A percentile compares a stretch with the other conserved stretches of the same genome.
phyloP scores from a whole-genome alignment of 192 early-diverging fungal species.

The Coemansia sp. region DNA sequence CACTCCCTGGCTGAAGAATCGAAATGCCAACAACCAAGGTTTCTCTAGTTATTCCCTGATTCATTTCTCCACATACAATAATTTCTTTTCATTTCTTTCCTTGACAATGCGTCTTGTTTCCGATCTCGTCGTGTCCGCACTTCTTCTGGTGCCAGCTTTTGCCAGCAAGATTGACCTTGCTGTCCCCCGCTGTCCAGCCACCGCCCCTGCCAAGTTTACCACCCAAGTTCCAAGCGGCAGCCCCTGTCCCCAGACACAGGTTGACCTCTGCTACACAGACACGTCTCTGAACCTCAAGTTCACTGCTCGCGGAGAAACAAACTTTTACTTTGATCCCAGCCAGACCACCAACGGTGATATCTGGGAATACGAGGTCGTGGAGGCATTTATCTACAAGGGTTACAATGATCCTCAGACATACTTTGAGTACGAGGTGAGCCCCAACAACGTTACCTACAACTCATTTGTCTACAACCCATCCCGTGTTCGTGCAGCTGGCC shows the following conservation, averaged over 20 bases:
- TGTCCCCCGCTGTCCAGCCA: slow-evolving; percentile 43
- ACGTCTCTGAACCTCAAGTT: slow-evolving; percentile 39
- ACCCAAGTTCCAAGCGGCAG: slow-evolving; percentile 27
- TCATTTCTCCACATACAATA: neutral
- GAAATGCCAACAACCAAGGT: neutral
- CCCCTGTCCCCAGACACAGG: slow-evolving; percentile 35
- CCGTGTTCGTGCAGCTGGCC: slow-evolving; percentile 23
- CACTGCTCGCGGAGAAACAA: slow-evolving; percentile 38
- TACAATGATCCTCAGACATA: slow-evolving; percentile 44
- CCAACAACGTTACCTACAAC: slow-evolving; percentile 53
- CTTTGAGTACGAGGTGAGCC: slow-evolving; percentile 51
- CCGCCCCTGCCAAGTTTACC: slow-evolving; percentile 26
- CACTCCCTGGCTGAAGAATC: neutral
- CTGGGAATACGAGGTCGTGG: slow-evolving; percentile 54
- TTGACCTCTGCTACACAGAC: slow-evolving; percentile 49
- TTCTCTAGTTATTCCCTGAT: neutral
- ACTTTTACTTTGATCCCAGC: slow-evolving; percentile 38
- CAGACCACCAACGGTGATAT: slow-evolving; percentile 54
- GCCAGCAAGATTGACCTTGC: slow-evolving; percentile 10
- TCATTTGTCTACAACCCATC: slow-evolving; percentile 54
- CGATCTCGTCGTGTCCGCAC: slow-evolving; percentile 9
- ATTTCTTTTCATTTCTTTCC: neutral
- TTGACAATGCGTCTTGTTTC: slow-evolving; percentile 2
- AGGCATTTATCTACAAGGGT: slow-evolving; percentile 55
- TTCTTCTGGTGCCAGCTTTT: slow-evolving; percentile 3